Evolutionary conservation across 2,329 filamentous ascomycete species (phyloP), one percentile per base, ranked within the genome.

Genomic region (Aspergillus sp.): DNA sequence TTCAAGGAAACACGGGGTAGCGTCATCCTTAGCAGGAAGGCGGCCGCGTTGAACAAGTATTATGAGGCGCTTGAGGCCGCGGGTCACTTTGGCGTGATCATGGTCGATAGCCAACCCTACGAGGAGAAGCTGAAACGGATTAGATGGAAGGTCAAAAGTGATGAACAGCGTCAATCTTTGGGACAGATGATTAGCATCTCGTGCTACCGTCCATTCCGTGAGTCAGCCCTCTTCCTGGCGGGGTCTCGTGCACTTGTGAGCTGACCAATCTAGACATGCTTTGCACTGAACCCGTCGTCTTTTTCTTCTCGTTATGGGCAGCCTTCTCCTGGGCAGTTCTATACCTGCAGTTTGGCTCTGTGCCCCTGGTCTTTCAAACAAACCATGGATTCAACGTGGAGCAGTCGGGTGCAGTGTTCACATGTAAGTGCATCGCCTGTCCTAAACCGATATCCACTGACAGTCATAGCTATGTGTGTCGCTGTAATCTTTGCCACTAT

Each of bases 251-350:
- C 2, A 24, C 24, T 11, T 22, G 11, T 9, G 13, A 36, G 4
- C 53, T 54, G 47, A 50, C 43, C 22, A n/a, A 14, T 11, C 19
- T 41, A 75, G 74, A 76, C 47, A 68, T 88, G 75, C 73, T 87
- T 7, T 62, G 84, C 38, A 78, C 79, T 1, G 85, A 88, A 59
- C 84, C 84, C 2, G 85, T 88, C 35, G 79, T 86, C 2, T 77
- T 79, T 10, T 82, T 84, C 75, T 96, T 96, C 75, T 90, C 87
- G 0, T 77, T 95, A 0, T 96, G 92, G 92, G 87, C 91, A 1
- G 81, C 89, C 0, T 96, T 96, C 69, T 86, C 86, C 17, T 96
- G 92, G 92, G 90, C 88, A 0, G 82, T 95, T 0, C 81, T 96
- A 0, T 96, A 96, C 69, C 76, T 96, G 16, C 90, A 88, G 11